Conservation (phyloP, 2,329 filamentous ascomycete species). For the Fusarium sp. region DNA sequence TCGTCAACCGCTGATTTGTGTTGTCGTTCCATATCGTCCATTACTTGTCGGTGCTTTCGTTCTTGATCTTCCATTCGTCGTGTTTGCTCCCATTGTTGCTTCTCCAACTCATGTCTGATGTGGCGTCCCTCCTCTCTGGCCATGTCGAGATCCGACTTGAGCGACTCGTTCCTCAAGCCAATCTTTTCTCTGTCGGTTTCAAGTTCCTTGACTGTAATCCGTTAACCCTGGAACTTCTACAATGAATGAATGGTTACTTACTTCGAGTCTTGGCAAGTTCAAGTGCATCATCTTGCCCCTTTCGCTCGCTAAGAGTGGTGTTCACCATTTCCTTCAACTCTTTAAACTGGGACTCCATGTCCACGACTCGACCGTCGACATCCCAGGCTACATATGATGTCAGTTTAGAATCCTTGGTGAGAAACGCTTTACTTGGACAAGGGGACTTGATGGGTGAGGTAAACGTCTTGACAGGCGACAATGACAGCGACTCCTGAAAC, state of each 20-base stretch:
- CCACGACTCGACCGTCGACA: constrained; percentile 78
- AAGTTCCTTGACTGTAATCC: constrained; percentile 56
- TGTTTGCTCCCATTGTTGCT: constrained; percentile 49
- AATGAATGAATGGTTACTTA: constrained; percentile 54
- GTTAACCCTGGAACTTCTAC: background rate
- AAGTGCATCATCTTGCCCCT: constrained; percentile 77
- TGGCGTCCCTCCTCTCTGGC: constrained; percentile 50
- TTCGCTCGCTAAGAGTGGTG: constrained; percentile 73
- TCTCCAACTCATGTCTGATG: constrained; percentile 50
- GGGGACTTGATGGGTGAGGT: constrained; percentile 53
- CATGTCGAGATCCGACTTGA: constrained; percentile 72
- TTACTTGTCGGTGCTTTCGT: constrained; percentile 48
- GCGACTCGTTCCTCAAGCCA: constrained; percentile 56
- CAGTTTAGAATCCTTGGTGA: constrained; percentile 80
- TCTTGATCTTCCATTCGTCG: constrained; percentile 66
- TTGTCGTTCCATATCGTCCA: constrained; percentile 50
- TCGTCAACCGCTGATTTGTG: constrained; percentile 48
- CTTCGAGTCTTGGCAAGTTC: constrained; percentile 79
- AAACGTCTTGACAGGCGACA: constrained; percentile 47
- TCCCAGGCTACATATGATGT: constrained; percentile 77
- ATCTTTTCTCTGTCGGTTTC: constrained; percentile 60
- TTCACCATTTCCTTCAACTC: constrained; percentile 79
- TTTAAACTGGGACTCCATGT: constrained; percentile 80
- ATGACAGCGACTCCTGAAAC: constrained; percentile 46
- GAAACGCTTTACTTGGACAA: constrained; percentile 64